Percentiles rank a stretch among this genome's conserved stretches.
Conservation (phyloP, 352 stramenopile genomes). For the Pythium rishiriense region DNA sequence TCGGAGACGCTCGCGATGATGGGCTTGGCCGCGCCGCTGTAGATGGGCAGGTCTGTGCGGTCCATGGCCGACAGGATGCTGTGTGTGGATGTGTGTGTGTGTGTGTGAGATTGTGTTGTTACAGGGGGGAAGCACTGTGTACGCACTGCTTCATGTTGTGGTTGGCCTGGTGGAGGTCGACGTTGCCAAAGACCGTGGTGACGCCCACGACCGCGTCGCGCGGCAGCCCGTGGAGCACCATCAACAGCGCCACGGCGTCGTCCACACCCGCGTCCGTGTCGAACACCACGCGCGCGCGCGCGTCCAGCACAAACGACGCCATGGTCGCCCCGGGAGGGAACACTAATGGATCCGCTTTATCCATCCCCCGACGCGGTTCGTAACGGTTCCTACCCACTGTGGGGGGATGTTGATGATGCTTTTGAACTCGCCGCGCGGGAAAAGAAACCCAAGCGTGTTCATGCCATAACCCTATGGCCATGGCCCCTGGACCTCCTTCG, state of each 20-base stretch:
- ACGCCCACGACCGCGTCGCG: conserved; percentile 55
- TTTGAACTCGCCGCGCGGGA: too few relatives aligned
- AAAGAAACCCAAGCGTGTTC: too few relatives aligned
- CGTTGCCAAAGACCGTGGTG: conserved; percentile 85
- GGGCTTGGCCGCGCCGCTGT: conserved; percentile 61
- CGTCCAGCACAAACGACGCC: conserved; percentile 19
- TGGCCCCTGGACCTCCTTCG: too few relatives aligned
- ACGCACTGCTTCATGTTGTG: conserved; percentile 80
- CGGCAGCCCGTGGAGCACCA: conserved; percentile 68
- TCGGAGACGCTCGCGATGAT: conserved; percentile 70
- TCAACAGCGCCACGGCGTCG: conserved; percentile 72
- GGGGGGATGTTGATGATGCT: too few relatives aligned
- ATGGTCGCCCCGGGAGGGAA: not conserved
- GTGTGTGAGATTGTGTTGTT: not conserved
- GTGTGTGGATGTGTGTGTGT: too few relatives aligned
- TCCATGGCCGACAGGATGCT: conserved; percentile 66
- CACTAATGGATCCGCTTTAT: too few relatives aligned
- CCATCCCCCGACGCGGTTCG: too few relatives aligned
- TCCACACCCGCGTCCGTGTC: conserved; percentile 84
- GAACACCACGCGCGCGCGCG: conserved; percentile 52
- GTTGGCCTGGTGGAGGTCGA: conserved; percentile 76
- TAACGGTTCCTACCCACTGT: too few relatives aligned
- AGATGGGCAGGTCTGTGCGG: conserved; percentile 52
- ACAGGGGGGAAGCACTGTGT: not conserved
- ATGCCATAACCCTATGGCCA: too few relatives aligned